Evolutionary conservation across 1,284 basidiomycete genomes (phyloP).

Genomic region (Heterobasidion parviporum): DNA sequence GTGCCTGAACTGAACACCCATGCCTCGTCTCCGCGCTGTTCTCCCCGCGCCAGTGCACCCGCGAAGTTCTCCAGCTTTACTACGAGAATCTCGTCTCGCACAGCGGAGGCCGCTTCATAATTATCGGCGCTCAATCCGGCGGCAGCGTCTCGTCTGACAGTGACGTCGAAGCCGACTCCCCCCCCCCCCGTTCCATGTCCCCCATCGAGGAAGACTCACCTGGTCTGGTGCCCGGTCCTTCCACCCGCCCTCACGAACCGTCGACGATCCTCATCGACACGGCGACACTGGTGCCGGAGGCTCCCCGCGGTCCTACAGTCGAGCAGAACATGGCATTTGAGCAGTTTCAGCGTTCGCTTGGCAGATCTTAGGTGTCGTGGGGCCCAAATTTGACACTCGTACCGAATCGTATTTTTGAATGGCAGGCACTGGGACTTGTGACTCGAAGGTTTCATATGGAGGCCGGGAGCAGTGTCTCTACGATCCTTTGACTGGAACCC

Average conservation of each 20-base stretch:
- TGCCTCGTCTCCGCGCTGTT: neutral
- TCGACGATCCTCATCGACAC: constrained; percentile 28
- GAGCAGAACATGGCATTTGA: constrained; percentile 80
- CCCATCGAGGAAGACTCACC: constrained; percentile 19
- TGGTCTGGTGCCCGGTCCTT: constrained; percentile 2
- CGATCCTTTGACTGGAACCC: neutral
- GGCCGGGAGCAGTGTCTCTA: neutral
- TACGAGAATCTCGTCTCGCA: constrained; percentile 79
- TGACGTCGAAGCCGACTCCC: constrained; percentile 49
- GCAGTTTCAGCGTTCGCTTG: constrained; percentile 43
- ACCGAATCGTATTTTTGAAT: too few relatives aligned
- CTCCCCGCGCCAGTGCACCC: constrained; percentile 49
- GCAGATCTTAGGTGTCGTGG: neutral
- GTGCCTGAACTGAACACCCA: neutral
- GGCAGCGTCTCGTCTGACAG: constrained; percentile 37
- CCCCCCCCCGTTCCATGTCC: constrained; percentile 44
- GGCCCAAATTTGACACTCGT: too few relatives aligned
- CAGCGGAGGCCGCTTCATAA: constrained; percentile 48
- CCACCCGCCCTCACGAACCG: constrained; percentile 5
- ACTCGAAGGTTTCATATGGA: too few relatives aligned
- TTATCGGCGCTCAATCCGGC: constrained; percentile 38
- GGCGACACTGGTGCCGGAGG: constrained; percentile 36
- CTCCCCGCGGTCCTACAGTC: constrained; percentile 51
- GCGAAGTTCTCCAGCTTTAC: constrained; percentile 75
- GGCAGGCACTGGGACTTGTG: neutral